Evolutionary conservation across 2,329 filamentous ascomycete species (phyloP), one percentile per base, ranked within the genome.

Genomic region (Neocatenulostroma microsporum): DNA sequence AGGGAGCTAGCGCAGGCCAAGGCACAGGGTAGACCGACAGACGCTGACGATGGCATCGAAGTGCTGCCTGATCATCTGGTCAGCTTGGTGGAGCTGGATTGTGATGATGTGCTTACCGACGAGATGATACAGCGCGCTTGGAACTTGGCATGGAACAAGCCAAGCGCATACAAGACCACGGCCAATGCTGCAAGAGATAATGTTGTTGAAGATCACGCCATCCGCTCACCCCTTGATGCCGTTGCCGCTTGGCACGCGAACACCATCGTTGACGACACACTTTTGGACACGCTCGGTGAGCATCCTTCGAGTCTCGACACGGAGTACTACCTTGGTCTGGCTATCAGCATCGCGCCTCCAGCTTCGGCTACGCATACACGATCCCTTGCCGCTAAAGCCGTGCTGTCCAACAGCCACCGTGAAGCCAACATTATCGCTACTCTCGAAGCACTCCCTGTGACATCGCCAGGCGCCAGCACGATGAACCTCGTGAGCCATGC

Each of bases 211-310:
- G 89, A 95, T 53, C 76, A 78, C 35, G 81, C 86, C 3, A 84
- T 95, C 42, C 78, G 83, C 35, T 91, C 85, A 13, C 85, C 88
- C 0, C 74, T 95, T 47, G 89, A 95, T 60, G 87, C 86, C 10
- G 76, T 95, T 34, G 85, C 88, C 5, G 85, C 88, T 2, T 95
- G 88, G 88, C 91, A 80, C 68, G 93, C 88, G 1, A 85, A 78
- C 45, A 70, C 81, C 37, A 69, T 76, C 10, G 64, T 94, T 24
- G 83, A 87, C 50, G 72, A 74, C 39, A 78, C 77, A 3, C 70
- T 95, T 19, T 67, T 78, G 10, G 71, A 74, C 27, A 62, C 65
- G 11, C 60, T 69, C 21, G 72, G 73, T 40, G 67, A 70, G 9
- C 63, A 65, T 13, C 56, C 61, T 3, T 57, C 60, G 9, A 62